Evolutionary conservation across 2,329 filamentous ascomycete species (phyloP), one percentile per base, ranked within the genome.

Genomic region (Fusarium mundagurra): DNA sequence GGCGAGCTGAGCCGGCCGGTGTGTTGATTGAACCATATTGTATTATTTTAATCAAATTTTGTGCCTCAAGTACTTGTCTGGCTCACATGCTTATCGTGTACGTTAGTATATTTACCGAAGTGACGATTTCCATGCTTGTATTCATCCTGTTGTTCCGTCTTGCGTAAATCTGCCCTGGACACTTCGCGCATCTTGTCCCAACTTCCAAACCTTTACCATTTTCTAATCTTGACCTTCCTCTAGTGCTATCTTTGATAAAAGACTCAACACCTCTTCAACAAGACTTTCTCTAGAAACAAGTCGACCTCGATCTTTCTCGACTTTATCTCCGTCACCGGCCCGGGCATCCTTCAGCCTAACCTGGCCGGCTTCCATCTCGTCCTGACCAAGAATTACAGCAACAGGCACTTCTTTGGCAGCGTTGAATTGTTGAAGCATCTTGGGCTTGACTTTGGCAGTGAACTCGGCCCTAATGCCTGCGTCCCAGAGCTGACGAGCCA

Each of bases 81-180:
- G 41, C n/a, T 27, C 10, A 27, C n/a, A 44, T 27, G 6, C 24
- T 27, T 29, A 20, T 47, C 43, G 27, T 27, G 11, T 9, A 13
- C 17, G 44, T 9, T 13, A 3, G n/a, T 45, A 18, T 18, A 13
- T 45, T 29, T 29, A 29, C 18, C 3, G 10, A 29, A 22, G 18
- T 16, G 27, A 29, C 18, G 12, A 29, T 29, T 10, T 14, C 11
- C 10, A 47, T 47, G 44, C 29, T 24, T 24, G 2, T 18, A 33
- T 18, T 34, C 29, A 20, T 51, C 5, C 29, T 34, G 18, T 34
- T 20, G 11, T 34, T 18, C 47, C 2, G 8, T 33, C 8, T 7
- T 14, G 5, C 0, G 22, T 3, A 20, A 9, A 9, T 27, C 43
- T 24, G 6, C 10, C 3, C 3, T 18, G 9, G 3, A 13, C 29